A percentile compares a stretch with the other conserved stretches of the same genome.
These are phyloP conservation scores for Colletotrichum sp. DNA, from an alignment of 2,329 filamentous ascomycete species.

Conservation along the genomic window DNA sequence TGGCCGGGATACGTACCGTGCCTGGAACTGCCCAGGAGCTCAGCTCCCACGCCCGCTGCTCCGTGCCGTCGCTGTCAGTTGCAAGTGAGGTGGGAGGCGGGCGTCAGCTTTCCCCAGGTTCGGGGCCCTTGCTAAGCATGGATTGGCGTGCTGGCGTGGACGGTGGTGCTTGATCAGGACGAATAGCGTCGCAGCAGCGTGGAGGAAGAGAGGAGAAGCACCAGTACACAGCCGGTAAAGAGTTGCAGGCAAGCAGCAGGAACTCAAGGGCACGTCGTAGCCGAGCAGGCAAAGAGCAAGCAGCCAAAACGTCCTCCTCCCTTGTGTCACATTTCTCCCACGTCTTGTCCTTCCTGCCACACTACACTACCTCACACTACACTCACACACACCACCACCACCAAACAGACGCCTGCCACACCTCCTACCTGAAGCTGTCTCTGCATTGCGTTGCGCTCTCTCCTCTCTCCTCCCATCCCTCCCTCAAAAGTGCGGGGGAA, in stretches of 20 bases:
- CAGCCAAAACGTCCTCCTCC: constrained; percentile 3
- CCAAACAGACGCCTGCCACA: not conserved
- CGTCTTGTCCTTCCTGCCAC: constrained; percentile 4
- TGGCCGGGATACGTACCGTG: constrained; percentile 14
- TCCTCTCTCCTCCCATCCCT: not conserved
- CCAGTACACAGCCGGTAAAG: not conserved
- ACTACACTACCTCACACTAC: constrained; percentile 2
- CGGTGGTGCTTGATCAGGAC: constrained; percentile 10
- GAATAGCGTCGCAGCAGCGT: not conserved
- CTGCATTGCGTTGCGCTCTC: not conserved
- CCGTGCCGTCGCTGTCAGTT: not conserved
- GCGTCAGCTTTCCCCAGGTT: constrained; percentile 22
- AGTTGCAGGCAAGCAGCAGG: not conserved
- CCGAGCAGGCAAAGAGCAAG: not conserved
- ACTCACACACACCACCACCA: not conserved
- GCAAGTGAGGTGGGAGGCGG: not conserved
- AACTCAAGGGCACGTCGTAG: not conserved
- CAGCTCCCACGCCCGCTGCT: not conserved
- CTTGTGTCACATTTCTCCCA: constrained; percentile 9
- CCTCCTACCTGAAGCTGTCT: constrained; percentile 17
- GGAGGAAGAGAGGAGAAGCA: not conserved
- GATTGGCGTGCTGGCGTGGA: not conserved
- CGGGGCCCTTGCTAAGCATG: not conserved
- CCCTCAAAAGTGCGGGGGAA: constrained; percentile 16
- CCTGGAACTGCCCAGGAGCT: not conserved